A percentile compares a stretch with the other conserved stretches of the same genome.
Evolutionary conservation across 305 asterid genomes (phyloP).

Genomic region (Nicotiana rustica): DNA sequence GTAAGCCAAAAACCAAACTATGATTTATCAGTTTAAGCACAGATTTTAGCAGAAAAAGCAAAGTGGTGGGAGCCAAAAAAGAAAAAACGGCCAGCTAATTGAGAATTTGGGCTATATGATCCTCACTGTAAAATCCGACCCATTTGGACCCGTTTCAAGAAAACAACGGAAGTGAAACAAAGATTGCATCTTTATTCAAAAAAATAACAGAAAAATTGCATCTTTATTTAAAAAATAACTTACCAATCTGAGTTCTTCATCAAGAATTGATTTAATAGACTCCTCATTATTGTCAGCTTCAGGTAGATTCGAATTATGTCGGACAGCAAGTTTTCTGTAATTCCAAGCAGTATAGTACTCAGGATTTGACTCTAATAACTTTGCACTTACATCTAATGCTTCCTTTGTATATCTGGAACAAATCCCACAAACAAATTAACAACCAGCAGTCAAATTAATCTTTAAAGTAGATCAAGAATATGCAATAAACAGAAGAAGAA

Average conservation of each 20-base stretch:
- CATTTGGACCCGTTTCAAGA: not conserved
- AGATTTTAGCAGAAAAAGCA: not conserved
- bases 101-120: not conserved
- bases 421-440: not conserved
- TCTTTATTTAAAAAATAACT: constrained; percentile 37
- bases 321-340: constrained; percentile 81
- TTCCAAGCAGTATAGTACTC: constrained; percentile 95
- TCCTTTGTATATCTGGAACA: constrained; percentile 73
- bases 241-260: constrained; percentile 81
- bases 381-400: constrained; percentile 73
- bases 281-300: constrained; percentile 50
- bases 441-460: not conserved
- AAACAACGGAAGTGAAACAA: not conserved
- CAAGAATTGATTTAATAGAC: constrained; percentile 56
- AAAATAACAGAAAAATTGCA: too few species aligned
- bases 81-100: not conserved
- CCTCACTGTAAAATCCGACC: not conserved
- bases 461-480: constrained; percentile 14
- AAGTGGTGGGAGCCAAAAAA: not conserved
- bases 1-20: not conserved
- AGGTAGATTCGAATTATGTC: constrained; percentile 51
- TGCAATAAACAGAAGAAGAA: not conserved
- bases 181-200: not conserved
- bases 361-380: constrained; percentile 78
- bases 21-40: not conserved